Percentiles rank a stretch among this genome's conserved stretches.
Evolutionary conservation across 164 flowering plant species (phyloP).

Genomic region (Sextonia rubra): DNA sequence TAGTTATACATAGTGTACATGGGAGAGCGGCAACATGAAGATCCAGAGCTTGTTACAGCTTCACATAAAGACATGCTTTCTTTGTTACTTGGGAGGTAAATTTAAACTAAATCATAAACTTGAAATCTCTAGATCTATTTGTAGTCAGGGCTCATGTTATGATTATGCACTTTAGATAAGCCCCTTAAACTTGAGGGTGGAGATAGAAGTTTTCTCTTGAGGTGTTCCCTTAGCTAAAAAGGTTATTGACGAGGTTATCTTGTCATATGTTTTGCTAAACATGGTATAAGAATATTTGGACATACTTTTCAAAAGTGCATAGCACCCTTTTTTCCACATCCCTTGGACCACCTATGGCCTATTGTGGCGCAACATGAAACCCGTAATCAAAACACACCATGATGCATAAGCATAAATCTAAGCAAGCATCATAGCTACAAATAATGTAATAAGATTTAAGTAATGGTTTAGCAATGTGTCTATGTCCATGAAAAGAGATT

Average conservation of each 20-base stretch:
- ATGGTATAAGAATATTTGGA: not conserved
- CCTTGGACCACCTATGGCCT: too few species aligned
- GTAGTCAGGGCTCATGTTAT: not conserved
- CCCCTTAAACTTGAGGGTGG: too few species aligned
- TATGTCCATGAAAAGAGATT: too few species aligned
- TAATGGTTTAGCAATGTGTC: too few species aligned
- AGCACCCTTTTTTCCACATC: too few species aligned
- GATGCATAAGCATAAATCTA: too few species aligned
- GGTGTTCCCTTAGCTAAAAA: not conserved
- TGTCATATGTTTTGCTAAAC: not conserved
- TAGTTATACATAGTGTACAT: conserved; percentile 33
- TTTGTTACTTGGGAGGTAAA: conserved; percentile 32
- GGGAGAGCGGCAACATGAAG: conserved; percentile 30
- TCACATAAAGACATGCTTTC: conserved; percentile 38
- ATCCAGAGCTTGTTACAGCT: conserved; percentile 6
- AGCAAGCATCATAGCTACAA: too few species aligned
- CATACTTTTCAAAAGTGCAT: not conserved
- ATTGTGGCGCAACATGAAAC: too few species aligned
- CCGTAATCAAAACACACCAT: too few species aligned
- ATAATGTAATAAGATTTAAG: too few species aligned
- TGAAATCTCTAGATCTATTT: not conserved
- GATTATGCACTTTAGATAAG: not conserved
- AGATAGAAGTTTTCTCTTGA: too few species aligned
- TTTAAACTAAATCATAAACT: not conserved
- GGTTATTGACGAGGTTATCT: not conserved